Evolutionary conservation across 1,284 basidiomycete species (phyloP), one percentile per base, ranked within the genome.

Genomic region (Fomes fomentarius): DNA sequence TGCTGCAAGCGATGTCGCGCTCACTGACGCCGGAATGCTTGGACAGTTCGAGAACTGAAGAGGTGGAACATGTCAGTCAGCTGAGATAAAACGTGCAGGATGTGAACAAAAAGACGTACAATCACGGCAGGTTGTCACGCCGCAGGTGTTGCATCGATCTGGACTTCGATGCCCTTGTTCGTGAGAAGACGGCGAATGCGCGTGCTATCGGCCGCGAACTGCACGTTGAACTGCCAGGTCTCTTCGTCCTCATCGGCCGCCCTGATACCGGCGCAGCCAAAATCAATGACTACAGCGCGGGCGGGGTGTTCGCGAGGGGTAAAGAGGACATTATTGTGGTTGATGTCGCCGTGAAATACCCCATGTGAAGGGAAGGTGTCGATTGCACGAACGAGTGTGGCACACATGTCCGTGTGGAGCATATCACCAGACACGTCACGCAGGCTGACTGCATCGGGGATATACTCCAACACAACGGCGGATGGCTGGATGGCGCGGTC

Each of bases 381-480:
- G 14, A 45, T 28, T 2, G 28, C 35, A 10, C 17, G 48, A 28
- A 55, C 14, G 7, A 55, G 53, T 2, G 48, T 19, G 30, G 37
- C 24, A 30, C 46, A 48, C 24, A 45, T 7, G 25, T 30, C 30
- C 2, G 14, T 19, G 11, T 43, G 17, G 26, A 49, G 33, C 31
- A 17, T n/a, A 5, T 37, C 51, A 4, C 2, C n/a, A 1, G 47
- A 25, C 3, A 57, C 26, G 26, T 48, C 42, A 11, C 19, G 12
- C 24, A 57, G 47, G 17, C 24, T 34, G 38, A 53, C 28, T 3
- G 56, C 51, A 37, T 57, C 56, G 7, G 41, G 48, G 33, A 57
- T 47, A 43, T 50, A 50, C 33, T 57, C 56, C 1, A 54, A 12
- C 33, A 53, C 31, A n/a, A 57, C n/a, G 4, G 50, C 56, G 15